Evolutionary conservation across 116 monocot genomes (phyloP).

Genomic region (Thalassia testudinum): DNA sequence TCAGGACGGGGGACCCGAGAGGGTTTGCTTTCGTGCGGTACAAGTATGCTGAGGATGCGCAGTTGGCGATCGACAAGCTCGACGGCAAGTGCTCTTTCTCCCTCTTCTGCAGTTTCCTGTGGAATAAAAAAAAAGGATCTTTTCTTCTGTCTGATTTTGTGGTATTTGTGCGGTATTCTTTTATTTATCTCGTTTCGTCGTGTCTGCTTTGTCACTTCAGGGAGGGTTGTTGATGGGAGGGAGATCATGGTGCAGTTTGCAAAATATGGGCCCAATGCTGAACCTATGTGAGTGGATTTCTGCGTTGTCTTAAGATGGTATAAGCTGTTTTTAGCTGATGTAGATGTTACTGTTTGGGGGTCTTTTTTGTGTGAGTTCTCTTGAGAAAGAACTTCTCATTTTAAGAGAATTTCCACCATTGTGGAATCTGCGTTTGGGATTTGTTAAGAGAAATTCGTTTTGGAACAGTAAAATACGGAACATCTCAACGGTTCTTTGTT

Average conservation of each 20-base stretch:
- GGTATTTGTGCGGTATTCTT: conserved; percentile 1
- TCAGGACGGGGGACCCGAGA: conserved; percentile 85
- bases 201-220: conserved; percentile 7
- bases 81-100: conserved; percentile 32
- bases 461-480: too few species aligned
- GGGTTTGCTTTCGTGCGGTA: conserved; percentile 98
- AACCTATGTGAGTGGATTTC: conserved; percentile 86
- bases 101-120: neutral
- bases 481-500: too few species aligned
- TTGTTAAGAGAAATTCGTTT: too few species aligned
- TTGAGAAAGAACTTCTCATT: too few species aligned
- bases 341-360: too few species aligned
- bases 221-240: conserved; percentile 83
- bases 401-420: too few species aligned
- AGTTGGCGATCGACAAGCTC: conserved; percentile 82
- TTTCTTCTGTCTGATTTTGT: too few species aligned
- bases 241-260: conserved; percentile 98
- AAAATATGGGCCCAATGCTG: conserved; percentile 97
- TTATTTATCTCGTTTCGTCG: neutral
- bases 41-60: conserved; percentile 89
- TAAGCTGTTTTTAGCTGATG: too few species aligned
- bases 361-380: too few species aligned
- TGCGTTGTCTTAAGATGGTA: too few species aligned
- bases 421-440: too few species aligned
- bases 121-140: too few species aligned